A percentile compares a stretch with the other conserved stretches of the same genome.
These are phyloP conservation scores for Ascochyta koolunga DNA, from an alignment of 2,329 filamentous ascomycete species.

Conservation along the genomic window DNA sequence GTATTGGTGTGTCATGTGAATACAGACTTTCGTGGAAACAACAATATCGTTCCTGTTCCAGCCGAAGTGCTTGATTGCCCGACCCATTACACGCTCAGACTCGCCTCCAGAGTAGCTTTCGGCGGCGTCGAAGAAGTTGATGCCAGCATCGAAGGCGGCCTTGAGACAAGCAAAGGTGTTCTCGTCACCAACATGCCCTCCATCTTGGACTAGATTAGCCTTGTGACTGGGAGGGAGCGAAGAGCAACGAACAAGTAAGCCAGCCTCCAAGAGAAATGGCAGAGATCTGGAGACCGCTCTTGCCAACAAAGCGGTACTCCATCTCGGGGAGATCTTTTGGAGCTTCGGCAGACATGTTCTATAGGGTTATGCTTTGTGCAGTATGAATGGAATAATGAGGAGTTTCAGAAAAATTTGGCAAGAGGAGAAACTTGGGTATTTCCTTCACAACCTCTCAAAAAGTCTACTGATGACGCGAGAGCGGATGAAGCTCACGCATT, in stretches of 20 bases:
- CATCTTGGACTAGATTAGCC: slow-evolving; percentile 49
- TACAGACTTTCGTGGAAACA: slow-evolving; percentile 61
- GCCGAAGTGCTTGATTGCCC: slow-evolving; percentile 62
- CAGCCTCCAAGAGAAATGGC: slow-evolving; percentile 68
- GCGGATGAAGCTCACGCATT: slow-evolving; percentile 11
- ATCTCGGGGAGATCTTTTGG: slow-evolving; percentile 55
- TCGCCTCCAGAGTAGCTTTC: slow-evolving; percentile 61
- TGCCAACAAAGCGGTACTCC: slow-evolving; percentile 75
- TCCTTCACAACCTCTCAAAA: neutral
- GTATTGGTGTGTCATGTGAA: neutral
- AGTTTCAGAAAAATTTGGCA: neutral
- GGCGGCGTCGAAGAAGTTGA: slow-evolving; percentile 68
- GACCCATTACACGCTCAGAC: slow-evolving; percentile 61
- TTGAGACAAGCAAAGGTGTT: slow-evolving; percentile 62
- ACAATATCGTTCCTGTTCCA: slow-evolving; percentile 65
- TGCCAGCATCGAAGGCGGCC: slow-evolving; percentile 62
- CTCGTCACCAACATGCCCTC: slow-evolving; percentile 72
- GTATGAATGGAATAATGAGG: neutral
- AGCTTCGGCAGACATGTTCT: slow-evolving; percentile 14
- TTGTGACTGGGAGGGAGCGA: neutral
- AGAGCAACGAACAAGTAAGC: slow-evolving; percentile 60
- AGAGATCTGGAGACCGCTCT: slow-evolving; percentile 75
- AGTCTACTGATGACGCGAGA: slow-evolving; percentile 6
- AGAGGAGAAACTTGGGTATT: neutral
- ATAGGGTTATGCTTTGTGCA: neutral